phyloP scores from a whole-genome alignment of 768 basidiomycete genomes.

The Pleurotus platypus region DNA sequence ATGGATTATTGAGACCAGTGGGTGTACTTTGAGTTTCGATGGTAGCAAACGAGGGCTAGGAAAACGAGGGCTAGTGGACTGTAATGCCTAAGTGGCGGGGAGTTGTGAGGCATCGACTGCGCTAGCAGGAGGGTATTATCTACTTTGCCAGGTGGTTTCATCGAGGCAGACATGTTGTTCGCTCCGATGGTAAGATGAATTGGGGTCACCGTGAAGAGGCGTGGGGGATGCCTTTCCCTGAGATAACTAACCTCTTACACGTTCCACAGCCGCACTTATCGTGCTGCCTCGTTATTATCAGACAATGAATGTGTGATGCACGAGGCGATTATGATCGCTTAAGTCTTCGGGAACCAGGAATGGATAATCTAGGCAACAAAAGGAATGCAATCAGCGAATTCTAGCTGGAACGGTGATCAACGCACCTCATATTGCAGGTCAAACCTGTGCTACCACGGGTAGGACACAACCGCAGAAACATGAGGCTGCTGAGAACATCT shows the following conservation, averaged over 20 bases:
- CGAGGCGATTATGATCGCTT: conserved; percentile 2
- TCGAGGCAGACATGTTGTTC: conserved; percentile 29
- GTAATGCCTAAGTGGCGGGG: conserved; percentile 13
- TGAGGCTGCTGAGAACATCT: not conserved
- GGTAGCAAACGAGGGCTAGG: conserved; percentile 5
- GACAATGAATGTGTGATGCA: not conserved
- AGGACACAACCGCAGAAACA: not conserved
- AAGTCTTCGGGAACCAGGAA: not conserved
- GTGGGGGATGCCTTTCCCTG: conserved; percentile 2
- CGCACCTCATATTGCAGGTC: conserved; percentile 6
- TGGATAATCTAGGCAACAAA: not conserved
- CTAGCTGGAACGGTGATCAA: not conserved
- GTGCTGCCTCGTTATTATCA: conserved; percentile 4
- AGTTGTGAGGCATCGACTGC: conserved; percentile 8
- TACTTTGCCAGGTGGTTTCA: conserved; percentile 40
- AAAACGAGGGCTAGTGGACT: conserved; percentile 13
- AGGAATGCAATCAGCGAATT: not conserved
- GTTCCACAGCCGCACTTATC: not conserved
- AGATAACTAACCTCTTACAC: conserved; percentile 1
- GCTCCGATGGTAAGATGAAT: conserved; percentile 4
- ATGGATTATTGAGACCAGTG: conserved; percentile 18
- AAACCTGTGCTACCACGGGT: not conserved
- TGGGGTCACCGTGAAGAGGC: conserved; percentile 1
- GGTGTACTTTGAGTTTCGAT: conserved; percentile 17
- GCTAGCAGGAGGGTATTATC: conserved; percentile 28